phyloP scores from a whole-genome alignment of 768 basidiomycete species.

The Termitomyces sp. region DNA sequence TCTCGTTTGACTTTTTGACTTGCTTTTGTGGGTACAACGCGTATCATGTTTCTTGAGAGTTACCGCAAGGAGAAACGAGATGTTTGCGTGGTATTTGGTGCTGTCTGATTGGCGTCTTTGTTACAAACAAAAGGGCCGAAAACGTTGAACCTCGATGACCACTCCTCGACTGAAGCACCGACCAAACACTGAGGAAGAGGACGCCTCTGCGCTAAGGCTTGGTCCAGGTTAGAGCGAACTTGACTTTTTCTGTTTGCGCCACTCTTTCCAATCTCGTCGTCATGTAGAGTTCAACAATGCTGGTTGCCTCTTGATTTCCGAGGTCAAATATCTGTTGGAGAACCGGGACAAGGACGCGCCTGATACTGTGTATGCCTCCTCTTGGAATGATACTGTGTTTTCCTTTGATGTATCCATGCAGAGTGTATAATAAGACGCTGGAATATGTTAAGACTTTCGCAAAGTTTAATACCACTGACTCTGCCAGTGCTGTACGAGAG shows the following conservation, averaged over 20 bases:
- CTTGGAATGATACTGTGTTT: background rate
- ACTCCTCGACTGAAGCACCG: constrained; percentile 66
- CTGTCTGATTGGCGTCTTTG: background rate
- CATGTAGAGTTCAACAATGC: constrained; percentile 83
- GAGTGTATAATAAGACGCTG: constrained; percentile 90
- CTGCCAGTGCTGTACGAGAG: constrained; percentile 86
- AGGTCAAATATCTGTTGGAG: constrained; percentile 88
- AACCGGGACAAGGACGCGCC: constrained; percentile 86
- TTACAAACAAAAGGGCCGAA: background rate
- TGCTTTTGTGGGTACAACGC: too few species aligned
- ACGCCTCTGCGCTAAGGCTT: constrained; percentile 81
- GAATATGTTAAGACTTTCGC: constrained; percentile 92
- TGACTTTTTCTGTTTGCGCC: background rate
- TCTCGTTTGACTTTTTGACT: too few species aligned
- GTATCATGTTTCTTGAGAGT: too few species aligned
- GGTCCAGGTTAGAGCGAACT: constrained; percentile 55
- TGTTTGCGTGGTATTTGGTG: too few species aligned
- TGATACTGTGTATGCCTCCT: constrained; percentile 69
- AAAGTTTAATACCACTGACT: constrained; percentile 85
- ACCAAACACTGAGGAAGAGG: constrained; percentile 73
- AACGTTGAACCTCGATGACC: constrained; percentile 47
- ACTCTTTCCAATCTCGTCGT: background rate
- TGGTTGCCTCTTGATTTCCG: constrained; percentile 87
- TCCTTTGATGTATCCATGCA: constrained; percentile 26
- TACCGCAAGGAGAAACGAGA: too few species aligned